Base-by-base conservation (phyloP, 1,284 basidiomycete species). In the Cryptococcus wingfieldii region DNA sequence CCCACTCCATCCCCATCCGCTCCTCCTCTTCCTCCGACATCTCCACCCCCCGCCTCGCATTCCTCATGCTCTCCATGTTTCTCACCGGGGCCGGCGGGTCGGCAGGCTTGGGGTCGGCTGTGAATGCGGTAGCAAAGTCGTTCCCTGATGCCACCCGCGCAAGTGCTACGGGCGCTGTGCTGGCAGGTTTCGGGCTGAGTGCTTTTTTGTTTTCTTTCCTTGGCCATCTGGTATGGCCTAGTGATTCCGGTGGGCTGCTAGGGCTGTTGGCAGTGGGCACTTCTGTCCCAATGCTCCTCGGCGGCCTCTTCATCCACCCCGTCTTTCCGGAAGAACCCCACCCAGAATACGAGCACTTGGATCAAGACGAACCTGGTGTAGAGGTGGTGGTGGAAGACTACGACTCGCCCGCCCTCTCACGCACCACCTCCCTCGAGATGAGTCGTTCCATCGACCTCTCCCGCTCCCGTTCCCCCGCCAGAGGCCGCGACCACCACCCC, bases 171-270 rank as follows among this genome's bases (percentile, higher is more conserved):
- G 86, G 85, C 3, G 70, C 88, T 14, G 88, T 90, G 19, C 77
- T 89, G 16, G 87, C 87, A 0, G 89, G 87, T n/a, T 90, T 89
- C 58, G 89, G 89, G 0, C 80, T 91, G 5, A 89, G 87, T 8
- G 89, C 89, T 0, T 90, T 90, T 75, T 78, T 86, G 56, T 91
- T 90, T 75, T 86, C 86, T 23, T 80, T 83, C 0, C 70, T 89
- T 18, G 83, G 86, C 0, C 84, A 88, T 54, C 61, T 79, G 0
- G 64, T 86, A 28, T 90, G 84, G 61, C 83, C 86, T 0, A 88
- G 86, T 0, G 80, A 89, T 63, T 88, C 86, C 0, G 84, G 83
- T 4, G 82, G 82, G 5, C 84, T 90, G 54, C 76, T 91, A 3
- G 77, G 85, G 0, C 69, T 87, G n/a, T 82, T 91, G 10, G 81